Base-by-base conservation (phyloP, 345 rosid genomes). In the Populus ilicifolia region DNA sequence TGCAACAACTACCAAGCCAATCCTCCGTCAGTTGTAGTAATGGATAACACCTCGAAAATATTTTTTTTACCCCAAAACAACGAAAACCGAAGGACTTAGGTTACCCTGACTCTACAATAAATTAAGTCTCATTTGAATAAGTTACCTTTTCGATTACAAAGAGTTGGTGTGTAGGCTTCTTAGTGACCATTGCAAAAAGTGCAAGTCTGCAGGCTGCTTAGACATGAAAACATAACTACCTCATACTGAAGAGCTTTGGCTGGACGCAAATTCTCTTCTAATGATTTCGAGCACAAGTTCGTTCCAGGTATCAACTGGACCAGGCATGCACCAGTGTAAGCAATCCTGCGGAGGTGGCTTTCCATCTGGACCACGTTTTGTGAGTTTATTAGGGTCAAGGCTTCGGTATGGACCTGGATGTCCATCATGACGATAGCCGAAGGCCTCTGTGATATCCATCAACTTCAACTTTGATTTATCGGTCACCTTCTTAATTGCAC, bases 291-390 rank as follows among this genome's bases (percentile, higher is more conserved):
- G 89, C 77, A 93, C 97, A 66, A 96, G 78, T 78, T 96, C 99
- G 46, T 96, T 96, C 98, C 99, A 96, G 36, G 90, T 89, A 79
- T 96, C 99, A 0, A 96, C 94, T 0, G 99, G 98, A 30, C 99
- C 99, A 0, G 98, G 97, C 99, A 96, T 93, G 91, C 98, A 96
- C 99, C 99, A 96, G 84, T 96, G 99, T 69, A 96, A 83, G 90
- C 99, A 96, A 78, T 96, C 98, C 81, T 96, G 98, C 0, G 98
- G 97, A 0, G 98, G 98, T 21, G 99, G 99, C 84, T 56, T 87
- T 70, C 98, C 98, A 73, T 90, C 89, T 0, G 94, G 90, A 33
- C 97, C 89, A 1, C 96, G 93, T 84, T 91, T 87, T 8, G 97
- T 91, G 75, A 86, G 81, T 86, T 91, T 93, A 48, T 93, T 88